A percentile compares a stretch with the other conserved stretches of the same genome.
Evolutionary conservation across 345 rosid genomes (phyloP).

Genomic region (Gossypium thurberi): DNA sequence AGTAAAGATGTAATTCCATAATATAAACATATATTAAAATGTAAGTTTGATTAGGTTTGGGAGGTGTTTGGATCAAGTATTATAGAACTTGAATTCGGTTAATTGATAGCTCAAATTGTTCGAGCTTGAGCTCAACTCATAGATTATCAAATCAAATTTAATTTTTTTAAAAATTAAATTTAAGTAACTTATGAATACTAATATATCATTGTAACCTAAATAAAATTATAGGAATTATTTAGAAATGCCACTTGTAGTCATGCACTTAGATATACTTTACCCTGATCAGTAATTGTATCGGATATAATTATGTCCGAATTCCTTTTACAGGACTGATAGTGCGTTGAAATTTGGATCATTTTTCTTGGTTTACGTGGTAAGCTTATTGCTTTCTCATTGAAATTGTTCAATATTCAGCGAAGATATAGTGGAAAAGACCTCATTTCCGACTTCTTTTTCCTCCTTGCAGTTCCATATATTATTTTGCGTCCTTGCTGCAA

Average conservation of each 20-base stretch:
- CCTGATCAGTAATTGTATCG: background rate
- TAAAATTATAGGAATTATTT: background rate
- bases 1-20: too few relatives aligned
- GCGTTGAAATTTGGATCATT: conserved; percentile 93
- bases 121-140: too few relatives aligned
- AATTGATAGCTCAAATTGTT: too few relatives aligned
- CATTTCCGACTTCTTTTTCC: conserved; percentile 23
- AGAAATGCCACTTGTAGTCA: background rate
- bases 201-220: too few relatives aligned
- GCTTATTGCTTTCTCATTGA: conserved; percentile 14
- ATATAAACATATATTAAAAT: too few relatives aligned
- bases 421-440: conserved; percentile 9
- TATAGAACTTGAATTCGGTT: too few relatives aligned
- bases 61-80: too few relatives aligned
- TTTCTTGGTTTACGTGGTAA: conserved; percentile 75
- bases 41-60: too few relatives aligned
- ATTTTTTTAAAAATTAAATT: too few relatives aligned
- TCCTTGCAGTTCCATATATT: conserved; percentile 71
- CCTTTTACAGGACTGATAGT: conserved; percentile 83
- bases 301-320: background rate
- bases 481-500: conserved; percentile 76
- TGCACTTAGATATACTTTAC: background rate
- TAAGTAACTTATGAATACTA: too few relatives aligned
- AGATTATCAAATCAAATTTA: too few relatives aligned
- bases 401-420: conserved; percentile 8